A percentile compares a stretch with the other conserved stretches of the same genome.
Evolutionary conservation across 768 basidiomycete genomes (phyloP).

Genomic region (Lactarius sp.): DNA sequence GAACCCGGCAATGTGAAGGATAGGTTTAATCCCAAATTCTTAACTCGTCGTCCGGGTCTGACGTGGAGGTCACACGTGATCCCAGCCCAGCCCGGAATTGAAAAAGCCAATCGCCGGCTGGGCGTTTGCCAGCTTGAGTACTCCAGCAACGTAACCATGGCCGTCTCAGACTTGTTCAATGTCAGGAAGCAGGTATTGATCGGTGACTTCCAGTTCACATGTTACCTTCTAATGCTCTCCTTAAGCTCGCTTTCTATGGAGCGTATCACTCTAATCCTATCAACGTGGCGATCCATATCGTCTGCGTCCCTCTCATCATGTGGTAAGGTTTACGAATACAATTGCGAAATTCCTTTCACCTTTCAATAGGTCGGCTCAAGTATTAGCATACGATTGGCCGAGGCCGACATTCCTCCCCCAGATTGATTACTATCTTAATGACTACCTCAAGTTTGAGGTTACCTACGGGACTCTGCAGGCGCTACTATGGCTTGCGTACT

Average conservation of each 20-base stretch:
- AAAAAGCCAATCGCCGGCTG: too few relatives aligned
- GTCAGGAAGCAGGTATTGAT: conserved; percentile 61
- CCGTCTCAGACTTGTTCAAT: conserved; percentile 45
- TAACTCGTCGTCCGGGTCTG: background rate
- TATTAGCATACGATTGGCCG: conserved; percentile 40
- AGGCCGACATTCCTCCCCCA: conserved; percentile 43
- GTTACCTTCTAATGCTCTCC: conserved; percentile 10
- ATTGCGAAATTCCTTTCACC: background rate
- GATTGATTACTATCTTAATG: conserved; percentile 47
- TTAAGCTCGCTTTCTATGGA: conserved; percentile 86
- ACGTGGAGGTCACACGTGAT: conserved; percentile 19
- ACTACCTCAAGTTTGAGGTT: conserved; percentile 64
- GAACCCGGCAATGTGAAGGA: background rate
- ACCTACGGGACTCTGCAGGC: conserved; percentile 61
- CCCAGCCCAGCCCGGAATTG: background rate
- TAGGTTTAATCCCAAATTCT: too few relatives aligned
- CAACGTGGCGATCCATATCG: conserved; percentile 81
- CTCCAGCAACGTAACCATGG: conserved; percentile 28
- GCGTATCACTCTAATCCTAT: conserved; percentile 82
- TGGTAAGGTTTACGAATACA: conserved; percentile 47
- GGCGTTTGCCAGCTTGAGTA: too few relatives aligned
- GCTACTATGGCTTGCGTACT: conserved; percentile 64
- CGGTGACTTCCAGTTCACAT: background rate
- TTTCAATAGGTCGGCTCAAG: conserved; percentile 53
- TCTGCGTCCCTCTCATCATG: conserved; percentile 78